Conservation (phyloP, 148 eudicot species). For the Gaultheria prostrata region DNA sequence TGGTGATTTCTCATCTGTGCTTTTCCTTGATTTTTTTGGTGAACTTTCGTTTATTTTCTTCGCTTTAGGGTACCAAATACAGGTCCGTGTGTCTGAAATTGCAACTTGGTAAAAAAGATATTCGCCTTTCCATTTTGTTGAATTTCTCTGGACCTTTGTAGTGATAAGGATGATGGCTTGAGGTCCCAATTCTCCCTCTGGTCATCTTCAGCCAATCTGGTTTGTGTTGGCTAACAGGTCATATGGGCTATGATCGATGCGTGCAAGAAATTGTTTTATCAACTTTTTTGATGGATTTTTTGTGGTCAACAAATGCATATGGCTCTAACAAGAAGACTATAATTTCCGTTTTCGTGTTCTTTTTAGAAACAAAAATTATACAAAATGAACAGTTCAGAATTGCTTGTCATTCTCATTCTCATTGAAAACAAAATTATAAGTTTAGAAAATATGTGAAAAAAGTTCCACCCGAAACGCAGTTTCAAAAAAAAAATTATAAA, state of each 20-base stretch:
- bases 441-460: background rate
- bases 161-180: background rate
- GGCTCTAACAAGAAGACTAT: background rate
- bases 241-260: background rate
- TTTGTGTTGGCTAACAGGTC: background rate
- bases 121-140: slow-evolving; percentile 9
- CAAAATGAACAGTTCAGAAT: background rate
- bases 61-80: background rate
- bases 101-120: background rate
- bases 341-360: background rate
- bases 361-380: background rate
- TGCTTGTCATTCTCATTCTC: background rate
- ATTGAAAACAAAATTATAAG: background rate
- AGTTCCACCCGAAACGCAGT: background rate
- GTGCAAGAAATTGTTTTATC: background rate
- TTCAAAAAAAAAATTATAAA: background rate
- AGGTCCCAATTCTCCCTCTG: background rate
- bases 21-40: background rate
- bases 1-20: slow-evolving; percentile 14
- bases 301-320: background rate
- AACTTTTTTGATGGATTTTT: background rate
- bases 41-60: slow-evolving; percentile 1
- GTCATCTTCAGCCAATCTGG: background rate
- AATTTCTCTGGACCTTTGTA: background rate
- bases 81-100: background rate